Percentiles rank a stretch among this genome's conserved stretches.
These are phyloP conservation scores for Melampsora larici-populina DNA, from an alignment of 1,284 basidiomycete genomes.

Conservation along the genomic window DNA sequence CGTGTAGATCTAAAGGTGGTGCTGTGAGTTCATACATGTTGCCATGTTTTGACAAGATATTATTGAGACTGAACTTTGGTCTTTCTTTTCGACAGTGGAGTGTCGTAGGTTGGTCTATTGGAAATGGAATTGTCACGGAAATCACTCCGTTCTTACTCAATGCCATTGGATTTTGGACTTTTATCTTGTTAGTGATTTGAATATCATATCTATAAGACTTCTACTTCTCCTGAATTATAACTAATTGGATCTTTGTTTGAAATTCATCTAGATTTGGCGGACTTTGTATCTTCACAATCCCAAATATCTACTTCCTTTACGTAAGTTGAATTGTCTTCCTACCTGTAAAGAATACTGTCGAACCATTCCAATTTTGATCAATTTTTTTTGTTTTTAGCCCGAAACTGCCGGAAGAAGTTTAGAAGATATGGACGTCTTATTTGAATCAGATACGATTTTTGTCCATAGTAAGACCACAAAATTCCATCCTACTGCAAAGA, in stretches of 20 bases:
- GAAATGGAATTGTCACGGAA: conserved; percentile 38
- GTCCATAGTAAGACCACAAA: conserved; percentile 8
- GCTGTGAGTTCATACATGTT: conserved; percentile 1
- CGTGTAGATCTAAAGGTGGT: conserved; percentile 31
- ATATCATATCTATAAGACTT: not conserved
- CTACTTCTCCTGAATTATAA: not conserved
- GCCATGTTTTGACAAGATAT: not conserved
- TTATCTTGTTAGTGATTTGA: conserved; percentile 23
- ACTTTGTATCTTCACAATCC: conserved; percentile 33
- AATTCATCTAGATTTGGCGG: conserved; percentile 17
- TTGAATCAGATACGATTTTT: conserved; percentile 61
- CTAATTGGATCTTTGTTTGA: not conserved
- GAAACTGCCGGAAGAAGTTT: conserved; percentile 70
- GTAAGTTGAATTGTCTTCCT: not conserved
- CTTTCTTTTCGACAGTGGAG: conserved; percentile 13
- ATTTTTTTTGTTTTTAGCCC: conserved; percentile 60
- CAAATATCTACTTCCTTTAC: conserved; percentile 42
- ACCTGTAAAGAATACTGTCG: no score
- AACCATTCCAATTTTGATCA: not conserved
- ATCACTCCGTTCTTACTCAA: conserved; percentile 39
- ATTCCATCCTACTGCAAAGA: not conserved
- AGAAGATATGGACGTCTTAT: conserved; percentile 76
- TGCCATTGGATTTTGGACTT: conserved; percentile 40
- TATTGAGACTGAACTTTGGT: not conserved
- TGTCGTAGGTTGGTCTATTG: conserved; percentile 43